Conservation (phyloP, 805 yeast genomes). For the Tetrapisispora iriomotensis region DNA sequence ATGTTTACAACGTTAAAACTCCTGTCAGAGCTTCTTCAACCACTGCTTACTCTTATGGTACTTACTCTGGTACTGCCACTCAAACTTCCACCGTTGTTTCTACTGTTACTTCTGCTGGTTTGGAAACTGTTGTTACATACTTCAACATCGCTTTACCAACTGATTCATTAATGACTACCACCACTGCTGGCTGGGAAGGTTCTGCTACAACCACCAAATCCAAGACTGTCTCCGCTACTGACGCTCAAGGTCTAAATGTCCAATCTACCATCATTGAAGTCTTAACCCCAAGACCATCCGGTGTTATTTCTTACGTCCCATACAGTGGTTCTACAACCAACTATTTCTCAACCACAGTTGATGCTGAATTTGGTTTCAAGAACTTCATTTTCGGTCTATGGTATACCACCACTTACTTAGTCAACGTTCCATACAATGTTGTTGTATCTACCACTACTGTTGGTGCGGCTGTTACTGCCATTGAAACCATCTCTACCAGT, state of each 20-base stretch:
- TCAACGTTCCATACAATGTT: neutral
- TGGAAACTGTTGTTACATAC: neutral
- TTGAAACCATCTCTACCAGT: neutral
- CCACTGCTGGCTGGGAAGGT: neutral
- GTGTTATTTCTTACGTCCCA: conserved; percentile 1
- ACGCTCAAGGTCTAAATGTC: conserved; percentile 3
- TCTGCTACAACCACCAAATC: neutral
- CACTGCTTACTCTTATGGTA: conserved; percentile 1
- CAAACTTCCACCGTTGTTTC: neutral
- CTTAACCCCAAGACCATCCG: conserved; percentile 5
- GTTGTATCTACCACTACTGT: neutral
- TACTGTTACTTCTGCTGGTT: neutral
- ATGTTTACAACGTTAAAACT: conserved; percentile 6
- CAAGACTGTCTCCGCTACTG: neutral
- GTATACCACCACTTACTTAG: neutral
- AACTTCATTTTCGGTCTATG: neutral
- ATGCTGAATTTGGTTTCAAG: neutral
- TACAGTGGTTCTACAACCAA: conserved; percentile 1
- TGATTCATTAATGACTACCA: neutral
- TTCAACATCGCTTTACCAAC: conserved; percentile 1
- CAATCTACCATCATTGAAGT: conserved; percentile 5
- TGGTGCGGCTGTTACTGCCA: neutral
- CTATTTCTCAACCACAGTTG: conserved; percentile 1
- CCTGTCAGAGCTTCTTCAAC: conserved; percentile 6
- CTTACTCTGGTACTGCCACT: conserved; percentile 4